Percentiles rank a stretch among this genome's conserved stretches.
Evolutionary conservation across 78 protist genomes (phyloP).

Genomic region (Dictyostelium capitatum): DNA sequence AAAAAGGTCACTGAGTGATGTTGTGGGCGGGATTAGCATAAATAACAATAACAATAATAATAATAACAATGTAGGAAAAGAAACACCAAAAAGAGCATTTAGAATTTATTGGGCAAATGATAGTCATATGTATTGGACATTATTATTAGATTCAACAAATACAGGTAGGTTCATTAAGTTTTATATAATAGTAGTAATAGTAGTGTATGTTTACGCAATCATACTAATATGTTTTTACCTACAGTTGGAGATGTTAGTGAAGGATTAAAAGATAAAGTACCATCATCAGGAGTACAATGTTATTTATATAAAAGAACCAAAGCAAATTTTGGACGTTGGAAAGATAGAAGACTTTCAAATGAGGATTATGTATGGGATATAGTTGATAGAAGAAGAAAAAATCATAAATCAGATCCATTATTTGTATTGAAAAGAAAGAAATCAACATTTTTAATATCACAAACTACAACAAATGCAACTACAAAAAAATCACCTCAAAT

Average conservation of each 20-base stretch:
- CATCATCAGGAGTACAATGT: constrained; percentile 41
- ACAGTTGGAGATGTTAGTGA: constrained; percentile 64
- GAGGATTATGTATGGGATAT: constrained; percentile 78
- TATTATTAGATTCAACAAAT: constrained; percentile 63
- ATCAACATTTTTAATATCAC: constrained; percentile 15
- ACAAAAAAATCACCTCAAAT: constrained; percentile 26
- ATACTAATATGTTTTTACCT: no score
- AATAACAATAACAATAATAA: neutral
- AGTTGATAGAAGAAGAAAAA: constrained; percentile 64
- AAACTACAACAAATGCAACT: no score
- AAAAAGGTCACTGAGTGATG: constrained; percentile 21
- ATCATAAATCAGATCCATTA: constrained; percentile 53
- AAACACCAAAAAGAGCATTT: constrained; percentile 58
- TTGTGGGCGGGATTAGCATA: neutral
- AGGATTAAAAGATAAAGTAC: constrained; percentile 55
- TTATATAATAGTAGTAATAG: no score
- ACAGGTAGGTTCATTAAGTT: constrained; percentile 75
- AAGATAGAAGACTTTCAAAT: constrained; percentile 81
- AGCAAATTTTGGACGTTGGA: constrained; percentile 71
- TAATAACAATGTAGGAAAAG: neutral
- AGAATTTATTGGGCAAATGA: constrained; percentile 80
- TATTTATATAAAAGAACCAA: constrained; percentile 73
- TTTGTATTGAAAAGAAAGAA: constrained; percentile 70
- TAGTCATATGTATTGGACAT: constrained; percentile 79
- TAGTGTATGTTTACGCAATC: no score